phyloP scores from a whole-genome alignment of 108 stramenopile genomes.

The Schizochytrium sp. region DNA sequence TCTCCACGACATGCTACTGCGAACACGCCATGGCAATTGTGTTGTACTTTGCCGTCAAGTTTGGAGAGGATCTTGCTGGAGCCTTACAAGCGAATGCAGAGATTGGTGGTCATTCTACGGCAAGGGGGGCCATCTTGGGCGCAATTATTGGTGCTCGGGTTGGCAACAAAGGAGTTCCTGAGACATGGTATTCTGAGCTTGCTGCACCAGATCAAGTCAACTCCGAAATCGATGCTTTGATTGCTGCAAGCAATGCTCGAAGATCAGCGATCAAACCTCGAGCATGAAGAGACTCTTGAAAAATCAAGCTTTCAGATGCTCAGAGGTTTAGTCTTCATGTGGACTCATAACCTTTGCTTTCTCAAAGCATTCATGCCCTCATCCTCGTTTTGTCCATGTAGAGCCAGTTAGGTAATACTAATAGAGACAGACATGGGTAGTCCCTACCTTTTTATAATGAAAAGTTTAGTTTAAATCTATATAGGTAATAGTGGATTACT shows the following conservation, averaged over 20 bases:
- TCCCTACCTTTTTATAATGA: too few relatives aligned
- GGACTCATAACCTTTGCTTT: too few relatives aligned
- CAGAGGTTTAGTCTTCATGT: too few relatives aligned
- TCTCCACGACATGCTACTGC: constrained; percentile 68
- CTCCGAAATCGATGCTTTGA: not conserved
- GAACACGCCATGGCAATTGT: constrained; percentile 67
- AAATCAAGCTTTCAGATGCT: too few relatives aligned
- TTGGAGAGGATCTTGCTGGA: constrained; percentile 57
- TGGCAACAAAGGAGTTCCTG: not conserved
- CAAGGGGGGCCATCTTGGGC: constrained; percentile 64
- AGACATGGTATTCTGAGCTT: not conserved
- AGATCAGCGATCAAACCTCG: not conserved
- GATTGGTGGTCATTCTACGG: constrained; percentile 67
- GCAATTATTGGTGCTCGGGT: constrained; percentile 67
- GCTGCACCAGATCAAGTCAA: constrained; percentile 14
- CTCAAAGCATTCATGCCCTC: too few relatives aligned
- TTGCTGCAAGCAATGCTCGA: not conserved
- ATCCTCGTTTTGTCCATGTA: too few relatives aligned
- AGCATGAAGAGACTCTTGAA: too few relatives aligned
- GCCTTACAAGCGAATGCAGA: constrained; percentile 64
- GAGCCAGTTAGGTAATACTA: too few relatives aligned
- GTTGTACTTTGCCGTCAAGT: constrained; percentile 66
- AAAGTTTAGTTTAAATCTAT: too few relatives aligned
- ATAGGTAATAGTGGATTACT: too few relatives aligned
- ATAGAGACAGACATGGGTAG: too few relatives aligned